phyloP scores from a whole-genome alignment of 805 yeast genomes.

The Candida sithepensis region DNA sequence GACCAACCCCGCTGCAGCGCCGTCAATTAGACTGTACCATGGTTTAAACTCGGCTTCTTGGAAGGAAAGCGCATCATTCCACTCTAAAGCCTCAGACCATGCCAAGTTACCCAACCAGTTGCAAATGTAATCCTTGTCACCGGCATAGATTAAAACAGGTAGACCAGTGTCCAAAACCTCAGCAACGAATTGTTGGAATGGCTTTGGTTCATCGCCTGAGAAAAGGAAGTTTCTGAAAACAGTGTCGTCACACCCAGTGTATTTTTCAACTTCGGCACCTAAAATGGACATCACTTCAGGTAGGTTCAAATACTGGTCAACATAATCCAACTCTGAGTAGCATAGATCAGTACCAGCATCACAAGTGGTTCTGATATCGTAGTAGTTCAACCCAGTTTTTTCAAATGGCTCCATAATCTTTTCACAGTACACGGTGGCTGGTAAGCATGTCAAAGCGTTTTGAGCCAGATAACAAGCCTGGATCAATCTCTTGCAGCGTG shows the following conservation, averaged over 20 bases:
- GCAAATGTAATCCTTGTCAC: conserved; percentile 94
- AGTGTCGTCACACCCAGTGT: conserved; percentile 71
- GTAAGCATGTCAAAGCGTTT: conserved; percentile 81
- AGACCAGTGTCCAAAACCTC: conserved; percentile 66
- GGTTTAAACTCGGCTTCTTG: conserved; percentile 15
- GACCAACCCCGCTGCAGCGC: conserved; percentile 34
- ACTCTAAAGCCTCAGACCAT: conserved; percentile 72
- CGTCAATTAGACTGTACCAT: conserved; percentile 28
- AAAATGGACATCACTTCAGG: conserved; percentile 74
- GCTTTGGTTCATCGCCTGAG: conserved; percentile 91
- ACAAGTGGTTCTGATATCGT: conserved; percentile 83
- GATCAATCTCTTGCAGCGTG: conserved; percentile 75
- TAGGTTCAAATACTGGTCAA: conserved; percentile 74
- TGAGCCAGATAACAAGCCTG: conserved; percentile 73
- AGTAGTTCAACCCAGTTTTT: conserved; percentile 84
- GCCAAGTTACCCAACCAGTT: conserved; percentile 94
- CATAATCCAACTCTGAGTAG: conserved; percentile 71
- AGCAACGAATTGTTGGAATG: conserved; percentile 73
- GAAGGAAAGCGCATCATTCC: conserved; percentile 20
- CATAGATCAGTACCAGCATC: conserved; percentile 62
- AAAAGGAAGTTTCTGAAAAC: conserved; percentile 77
- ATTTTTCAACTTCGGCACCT: conserved; percentile 86
- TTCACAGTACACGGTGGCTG: conserved; percentile 88
- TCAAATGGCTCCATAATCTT: conserved; percentile 78
- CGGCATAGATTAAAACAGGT: conserved; percentile 89